Base-by-base conservation (phyloP, 31 red algal genomes). In the Porphyra umbilicalis region DNA sequence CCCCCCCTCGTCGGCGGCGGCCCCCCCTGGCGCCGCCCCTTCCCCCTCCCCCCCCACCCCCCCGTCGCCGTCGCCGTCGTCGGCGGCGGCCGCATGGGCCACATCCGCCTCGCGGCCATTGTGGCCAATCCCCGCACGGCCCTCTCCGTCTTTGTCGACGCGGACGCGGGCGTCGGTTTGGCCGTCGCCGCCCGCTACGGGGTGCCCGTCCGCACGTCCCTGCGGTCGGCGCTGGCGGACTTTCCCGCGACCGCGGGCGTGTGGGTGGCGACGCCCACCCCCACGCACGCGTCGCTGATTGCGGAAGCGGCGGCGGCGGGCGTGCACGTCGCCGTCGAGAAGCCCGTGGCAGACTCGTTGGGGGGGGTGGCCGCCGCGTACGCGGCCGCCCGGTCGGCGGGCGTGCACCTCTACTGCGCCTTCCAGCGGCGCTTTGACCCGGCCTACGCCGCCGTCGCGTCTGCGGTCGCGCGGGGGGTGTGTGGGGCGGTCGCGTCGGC, bases 381-480 rank as follows among this genome's bases (percentile, higher is more conserved):
- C 29, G 80, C 82, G 6, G 75, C 42, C 13, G 75, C 91, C 76
- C 35, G 85, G 9, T 38, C 79, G 74, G 77, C 84, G 1, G 30
- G 84, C 13, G 68, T 88, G 20, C 83, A 83, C 36, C 91, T 95
- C 85, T 91, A 91, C 84, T 77, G 81, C 16, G 95, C 89, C 13
- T 94, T 98, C 80, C 90, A 87, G 81, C 79, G 95, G 9, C 75
- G 95, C 1, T 98, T 86, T 82, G 95, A 98, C 76, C 86, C 85
- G 38, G 89, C 75, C 35, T 98, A 94, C 81, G 36, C 57, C 8
- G 29, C 75, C 29, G 87, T 81, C 15, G 44, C 80, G 13, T 13
- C 84, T 31, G 38, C 74, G 15, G 83, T 88, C 31, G 67, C 82
- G 9, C 36, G 44, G 0, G 86, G 83, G 8, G 34, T 46, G 1